Evolutionary conservation across 345 rosid species (phyloP), one percentile per base, ranked within the genome.

Genomic region (Leavenworthia alabamica): DNA sequence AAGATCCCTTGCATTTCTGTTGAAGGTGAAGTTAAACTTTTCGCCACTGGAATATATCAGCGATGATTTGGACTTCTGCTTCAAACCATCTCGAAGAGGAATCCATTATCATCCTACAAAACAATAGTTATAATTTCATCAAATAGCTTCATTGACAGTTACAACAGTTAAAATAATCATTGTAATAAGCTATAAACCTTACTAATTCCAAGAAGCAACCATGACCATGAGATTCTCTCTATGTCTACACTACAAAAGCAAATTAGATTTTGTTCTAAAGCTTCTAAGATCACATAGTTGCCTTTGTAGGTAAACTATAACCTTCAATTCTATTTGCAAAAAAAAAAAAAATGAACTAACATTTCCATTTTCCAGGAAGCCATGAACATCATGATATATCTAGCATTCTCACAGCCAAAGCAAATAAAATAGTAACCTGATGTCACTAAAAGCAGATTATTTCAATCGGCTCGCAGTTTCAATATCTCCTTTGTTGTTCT

Each of bases 401-500:
- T 20, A 1, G 22, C 22, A 1, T 20, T 20, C 22, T 20, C 22
- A 20, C 22, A 20, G 22, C 22, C 22, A 20, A 51, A 40, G 20
- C 8, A 37, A 13, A 37, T 54, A 22, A 11, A 35, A 29, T 8
- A n/a, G n/a, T 31, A 60, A 41, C 20, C 33, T 45, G 11, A 48
- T 7, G 27, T 51, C 40, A 63, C 14, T 6, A n/a, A 5, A 9
- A 27, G 4, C 2, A 0, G 4, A 15, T 0, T 23, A 27, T 9
- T 0, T 86, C 82, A 92, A 42, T 89, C 76, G 7, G 99, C 97
- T 84, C 72, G 82, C 78, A 82, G 59, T 74, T 77, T 78, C 62
- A 93, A 73, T 53, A 93, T 84, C 77, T 93, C 99, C 71, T 85
- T 87, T 6, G 92, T 88, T n/a, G 97, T 93, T 72, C 96, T 83